Base-by-base conservation (phyloP, 768 basidiomycete species). In the Tulasnella sp. region DNA sequence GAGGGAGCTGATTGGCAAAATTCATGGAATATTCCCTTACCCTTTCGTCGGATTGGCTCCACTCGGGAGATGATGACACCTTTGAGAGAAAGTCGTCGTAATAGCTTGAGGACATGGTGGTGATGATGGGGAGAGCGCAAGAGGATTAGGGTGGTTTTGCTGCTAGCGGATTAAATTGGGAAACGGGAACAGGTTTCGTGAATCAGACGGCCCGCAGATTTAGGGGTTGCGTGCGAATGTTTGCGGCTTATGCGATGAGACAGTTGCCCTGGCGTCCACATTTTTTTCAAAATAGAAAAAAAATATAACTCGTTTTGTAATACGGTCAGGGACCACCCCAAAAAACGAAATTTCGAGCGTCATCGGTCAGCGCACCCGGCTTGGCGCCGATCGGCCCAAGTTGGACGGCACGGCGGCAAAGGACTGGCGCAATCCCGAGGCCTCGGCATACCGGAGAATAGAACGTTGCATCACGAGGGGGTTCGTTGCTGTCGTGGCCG, bases 71-170 rank as follows among this genome's bases (percentile, higher is more conserved):
- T 51, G 72, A 23, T 20, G 77, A 46, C 11, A 75, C 39, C 18
- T 70, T 80, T 26, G 69, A 44, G 10, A 80, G 39, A 67, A 80
- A 70, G 40, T 80, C 74, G 35, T 80, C 77, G 72, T 80, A 79
- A 32, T 67, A 72, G 35, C 70, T 39, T 2, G 37, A 29, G 5
- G 70, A 72, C 70, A 72, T 72, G 70, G 20, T n/a, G n/a, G n/a
- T 11, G 42, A 18, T 71, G 70, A 1, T 39, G 40, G 10, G 42
- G 10, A 6, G 42, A 44, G n/a, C 51, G 29, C n/a, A 32, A 29
- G 61, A 26, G 61, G 55, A n/a, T 10, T 18, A 2, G 44, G 5
- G 48, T 23, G 48, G 48, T 67, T 5, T 32, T 67, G 61, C 61
- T 26, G 61, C 16, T 26, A 67, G 26, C 7, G 32, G 61, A 3